Percentiles rank a stretch among this genome's conserved stretches.
Evolutionary conservation across 768 basidiomycete species (phyloP).

Genomic region (Boletus rubescentipes): DNA sequence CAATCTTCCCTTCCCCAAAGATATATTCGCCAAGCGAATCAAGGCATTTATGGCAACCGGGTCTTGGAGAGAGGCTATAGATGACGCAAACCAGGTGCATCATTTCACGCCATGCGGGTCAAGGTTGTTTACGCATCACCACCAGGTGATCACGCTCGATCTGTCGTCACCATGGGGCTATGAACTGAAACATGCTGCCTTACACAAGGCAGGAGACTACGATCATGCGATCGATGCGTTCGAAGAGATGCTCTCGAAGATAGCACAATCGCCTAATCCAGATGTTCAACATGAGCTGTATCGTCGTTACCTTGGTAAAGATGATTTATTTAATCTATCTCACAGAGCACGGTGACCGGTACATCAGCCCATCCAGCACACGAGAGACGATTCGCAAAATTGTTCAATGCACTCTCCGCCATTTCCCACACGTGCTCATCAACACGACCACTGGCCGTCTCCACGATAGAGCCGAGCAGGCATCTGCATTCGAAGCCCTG

Average conservation of each 20-base stretch:
- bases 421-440: neutral
- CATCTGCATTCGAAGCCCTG: neutral
- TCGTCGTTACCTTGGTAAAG: neutral
- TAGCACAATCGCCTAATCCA: neutral
- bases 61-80: neutral
- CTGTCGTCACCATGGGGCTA: neutral
- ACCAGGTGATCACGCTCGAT: neutral
- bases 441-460: neutral
- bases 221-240: neutral
- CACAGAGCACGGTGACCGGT: neutral
- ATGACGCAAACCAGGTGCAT: neutral
- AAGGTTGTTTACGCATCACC: neutral
- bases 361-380: neutral
- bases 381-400: neutral
- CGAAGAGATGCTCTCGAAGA: neutral
- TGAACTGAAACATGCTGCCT: neutral
- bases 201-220: neutral
- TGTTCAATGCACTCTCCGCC: neutral
- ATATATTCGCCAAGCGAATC: neutral
- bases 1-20: neutral
- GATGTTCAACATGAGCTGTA: neutral
- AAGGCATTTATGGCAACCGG: neutral
- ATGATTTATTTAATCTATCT: neutral
- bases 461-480: neutral
- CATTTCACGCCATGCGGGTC: no score